Evolutionary conservation across 805 yeast species (phyloP), one percentile per base, ranked within the genome.

Genomic region (Candida tibetensis): DNA sequence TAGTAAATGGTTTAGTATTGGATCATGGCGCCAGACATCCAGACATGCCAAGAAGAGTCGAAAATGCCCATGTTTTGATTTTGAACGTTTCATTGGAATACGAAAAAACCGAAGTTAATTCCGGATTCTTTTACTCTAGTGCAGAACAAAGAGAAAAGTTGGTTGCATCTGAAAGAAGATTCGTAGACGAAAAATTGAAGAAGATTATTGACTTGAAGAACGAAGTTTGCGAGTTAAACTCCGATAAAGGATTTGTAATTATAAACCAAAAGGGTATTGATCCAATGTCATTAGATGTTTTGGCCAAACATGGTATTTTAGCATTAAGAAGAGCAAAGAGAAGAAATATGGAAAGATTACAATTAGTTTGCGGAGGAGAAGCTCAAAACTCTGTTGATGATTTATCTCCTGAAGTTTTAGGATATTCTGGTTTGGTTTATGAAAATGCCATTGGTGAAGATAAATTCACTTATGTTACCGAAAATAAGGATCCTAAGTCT

Each of bases 21-120:
- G 99, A 93, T 62, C 99, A 93, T 61, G 99, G 99, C 49, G 97
- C 96, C 13, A 80, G 99, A 61, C 99, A 93, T 71, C 99, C 99
- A 32, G 99, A 93, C 64, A 93, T 93, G 99, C 99, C 99, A 42
- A 85, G 81, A 48, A 68, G 81, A 39, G 82, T 93, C 14, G 76
- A 78, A 47, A 87, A 93, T 60, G 96, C 96, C 2, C 71, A 78
- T 54, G 81, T 93, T 23, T 74, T 93, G 57, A 93, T 87, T 37
- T 75, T 93, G 52, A 93, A 93, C 61, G 99, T 93, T 31, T 86
- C 96, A 4, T 71, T 93, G 51, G 99, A 93, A 65, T 93, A 93
- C 63, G 99, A 93, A 60, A 93, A 93, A 71, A 88, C 96, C 30
- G 99, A 93, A 69, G 96, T 93, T 36, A 93, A 93, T 67, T 85